Conservation (phyloP, 106 monocot species). For the Acorus calamus region DNA sequence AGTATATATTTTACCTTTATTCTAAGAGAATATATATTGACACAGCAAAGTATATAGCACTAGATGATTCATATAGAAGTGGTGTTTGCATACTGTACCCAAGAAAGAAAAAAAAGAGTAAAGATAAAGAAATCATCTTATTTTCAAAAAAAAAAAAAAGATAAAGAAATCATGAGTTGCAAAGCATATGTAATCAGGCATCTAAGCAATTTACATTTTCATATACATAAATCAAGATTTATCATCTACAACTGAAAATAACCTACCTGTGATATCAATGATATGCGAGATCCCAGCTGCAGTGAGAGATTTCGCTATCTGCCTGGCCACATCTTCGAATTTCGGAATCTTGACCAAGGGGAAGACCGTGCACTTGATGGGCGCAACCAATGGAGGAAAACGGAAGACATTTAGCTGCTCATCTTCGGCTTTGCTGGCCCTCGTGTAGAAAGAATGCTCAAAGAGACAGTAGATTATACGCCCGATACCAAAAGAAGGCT, state of each 20-base stretch:
- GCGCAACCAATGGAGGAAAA: constrained; percentile 84
- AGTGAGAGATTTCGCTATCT: constrained; percentile 55
- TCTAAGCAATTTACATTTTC: no score
- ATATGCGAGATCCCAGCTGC: constrained; percentile 78
- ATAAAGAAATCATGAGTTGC: no score
- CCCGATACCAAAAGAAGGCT: constrained; percentile 98
- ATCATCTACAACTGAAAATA: not conserved
- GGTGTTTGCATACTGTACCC: no score
- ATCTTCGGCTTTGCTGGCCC: constrained; percentile 61
- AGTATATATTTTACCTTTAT: no score
- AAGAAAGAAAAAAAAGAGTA: no score
- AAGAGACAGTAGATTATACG: constrained; percentile 91
- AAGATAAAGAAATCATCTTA: no score
- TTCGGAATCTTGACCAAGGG: constrained; percentile 72
- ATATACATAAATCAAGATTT: not conserved
- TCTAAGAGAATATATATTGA: no score
- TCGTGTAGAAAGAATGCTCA: constrained; percentile 84
- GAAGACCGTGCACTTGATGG: constrained; percentile 91
- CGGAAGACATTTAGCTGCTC: constrained; percentile 87
- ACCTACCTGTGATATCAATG: constrained; percentile 87
- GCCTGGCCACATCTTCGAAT: constrained; percentile 74
- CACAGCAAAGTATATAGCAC: no score
- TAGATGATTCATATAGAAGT: no score
- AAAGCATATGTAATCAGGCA: no score
- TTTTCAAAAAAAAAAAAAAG: no score